A percentile compares a stretch with the other conserved stretches of the same genome.
Evolutionary conservation across 805 yeast species (phyloP).

Genomic region (Scheffersomyces coipomensis): DNA sequence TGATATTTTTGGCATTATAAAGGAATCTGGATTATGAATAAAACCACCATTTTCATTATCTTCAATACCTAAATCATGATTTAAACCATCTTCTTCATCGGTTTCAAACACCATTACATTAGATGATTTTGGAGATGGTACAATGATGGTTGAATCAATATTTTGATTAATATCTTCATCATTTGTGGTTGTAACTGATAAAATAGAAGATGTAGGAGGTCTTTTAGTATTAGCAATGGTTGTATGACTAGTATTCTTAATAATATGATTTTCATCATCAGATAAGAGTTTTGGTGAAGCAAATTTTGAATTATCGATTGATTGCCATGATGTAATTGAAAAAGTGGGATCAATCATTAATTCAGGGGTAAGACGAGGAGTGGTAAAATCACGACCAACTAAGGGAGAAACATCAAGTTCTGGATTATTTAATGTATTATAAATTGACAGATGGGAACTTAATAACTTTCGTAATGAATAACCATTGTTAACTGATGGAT

Average conservation of each 20-base stretch:
- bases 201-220: conserved; percentile 16
- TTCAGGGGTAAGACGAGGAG: conserved; percentile 9
- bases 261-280: neutral
- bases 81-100: conserved; percentile 33
- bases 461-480: conserved; percentile 20
- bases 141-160: conserved; percentile 6
- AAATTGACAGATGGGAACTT: conserved; percentile 36
- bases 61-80: neutral
- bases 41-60: neutral
- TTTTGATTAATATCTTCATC: conserved; percentile 10
- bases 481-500: conserved; percentile 1
- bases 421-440: conserved; percentile 38
- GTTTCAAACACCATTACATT: conserved; percentile 41
- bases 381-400: conserved; percentile 1
- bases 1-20: conserved; percentile 39
- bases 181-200: conserved; percentile 28
- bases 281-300: conserved; percentile 1
- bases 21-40: conserved; percentile 14
- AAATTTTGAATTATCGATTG: conserved; percentile 14
- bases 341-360: conserved; percentile 7
- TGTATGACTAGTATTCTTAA: neutral
- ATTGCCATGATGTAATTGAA: conserved; percentile 30
- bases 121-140: conserved; percentile 18
- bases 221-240: neutral
- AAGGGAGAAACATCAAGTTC: conserved; percentile 29